phyloP scores from a whole-genome alignment of 345 rosid species.

The Eucalyptus sideroxylon region DNA sequence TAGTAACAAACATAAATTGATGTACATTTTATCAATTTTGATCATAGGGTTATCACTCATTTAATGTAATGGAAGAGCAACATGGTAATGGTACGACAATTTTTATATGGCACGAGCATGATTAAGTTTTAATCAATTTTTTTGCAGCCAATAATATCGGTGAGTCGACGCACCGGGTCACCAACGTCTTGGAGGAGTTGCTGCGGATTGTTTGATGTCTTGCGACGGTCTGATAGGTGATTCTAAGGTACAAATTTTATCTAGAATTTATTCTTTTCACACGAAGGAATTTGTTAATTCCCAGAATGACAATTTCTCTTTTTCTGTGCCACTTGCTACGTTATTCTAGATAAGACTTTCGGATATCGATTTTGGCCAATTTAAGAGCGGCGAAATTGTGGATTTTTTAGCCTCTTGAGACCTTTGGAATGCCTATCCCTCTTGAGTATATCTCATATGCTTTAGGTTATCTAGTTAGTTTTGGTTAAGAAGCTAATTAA shows the following conservation, averaged over 20 bases:
- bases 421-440: neutral
- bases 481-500: neutral
- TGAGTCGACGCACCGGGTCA: neutral
- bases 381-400: neutral
- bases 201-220: conserved; percentile 59
- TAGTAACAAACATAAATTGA: neutral
- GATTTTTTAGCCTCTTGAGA: neutral
- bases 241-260: neutral
- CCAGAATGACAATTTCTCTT: neutral
- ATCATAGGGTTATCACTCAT: neutral
- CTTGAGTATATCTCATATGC: neutral
- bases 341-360: neutral
- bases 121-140: neutral
- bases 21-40: neutral
- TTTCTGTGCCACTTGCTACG: neutral
- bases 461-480: neutral
- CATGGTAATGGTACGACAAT: neutral
- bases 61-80: neutral
- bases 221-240: conserved; percentile 18
- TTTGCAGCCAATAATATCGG: conserved; percentile 17
- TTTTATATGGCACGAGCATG: neutral
- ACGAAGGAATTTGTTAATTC: neutral
- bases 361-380: neutral
- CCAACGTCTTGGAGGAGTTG: conserved; percentile 69
- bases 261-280: neutral